Percentiles rank a stretch among this genome's conserved stretches.
phyloP scores from a whole-genome alignment of 768 basidiomycete species.

The Hortiboletus flavorubellus region DNA sequence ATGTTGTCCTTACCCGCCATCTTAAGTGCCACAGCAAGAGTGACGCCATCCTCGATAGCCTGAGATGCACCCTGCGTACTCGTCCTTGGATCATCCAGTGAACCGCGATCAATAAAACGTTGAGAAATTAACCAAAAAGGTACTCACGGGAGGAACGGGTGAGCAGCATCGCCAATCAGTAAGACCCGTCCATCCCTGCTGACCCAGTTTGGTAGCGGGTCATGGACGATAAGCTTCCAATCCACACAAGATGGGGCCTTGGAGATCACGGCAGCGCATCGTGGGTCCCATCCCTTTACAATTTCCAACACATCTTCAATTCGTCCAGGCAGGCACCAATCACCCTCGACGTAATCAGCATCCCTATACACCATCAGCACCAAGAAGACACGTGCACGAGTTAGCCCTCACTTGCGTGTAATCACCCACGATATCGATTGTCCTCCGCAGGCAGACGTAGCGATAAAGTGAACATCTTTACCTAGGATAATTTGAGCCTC shows the following conservation, averaged over 20 bases:
- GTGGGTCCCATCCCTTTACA: conserved; percentile 26
- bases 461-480: conserved; percentile 22
- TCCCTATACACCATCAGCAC: conserved; percentile 14
- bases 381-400: background rate
- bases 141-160: conserved; percentile 30
- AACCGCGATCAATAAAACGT: background rate
- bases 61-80: conserved; percentile 38
- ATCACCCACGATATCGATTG: conserved; percentile 19
- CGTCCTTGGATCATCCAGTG: background rate
- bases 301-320: conserved; percentile 22
- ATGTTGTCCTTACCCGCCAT: conserved; percentile 2
- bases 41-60: conserved; percentile 40
- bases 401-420: conserved; percentile 17
- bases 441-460: conserved; percentile 11
- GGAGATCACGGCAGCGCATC: conserved; percentile 20
- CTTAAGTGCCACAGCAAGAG: conserved; percentile 30
- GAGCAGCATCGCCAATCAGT: conserved; percentile 31
- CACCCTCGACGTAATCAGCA: conserved; percentile 18
- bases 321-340: conserved; percentile 20
- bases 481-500: background rate
- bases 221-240: conserved; percentile 40
- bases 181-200: conserved; percentile 19
- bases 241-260: conserved; percentile 32
- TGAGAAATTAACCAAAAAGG: background rate
- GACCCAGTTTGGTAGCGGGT: conserved; percentile 38